Percentiles rank a stretch among this genome's conserved stretches.
phyloP scores from a whole-genome alignment of 108 stramenopile genomes.

The Cyclotella kingstonii region DNA sequence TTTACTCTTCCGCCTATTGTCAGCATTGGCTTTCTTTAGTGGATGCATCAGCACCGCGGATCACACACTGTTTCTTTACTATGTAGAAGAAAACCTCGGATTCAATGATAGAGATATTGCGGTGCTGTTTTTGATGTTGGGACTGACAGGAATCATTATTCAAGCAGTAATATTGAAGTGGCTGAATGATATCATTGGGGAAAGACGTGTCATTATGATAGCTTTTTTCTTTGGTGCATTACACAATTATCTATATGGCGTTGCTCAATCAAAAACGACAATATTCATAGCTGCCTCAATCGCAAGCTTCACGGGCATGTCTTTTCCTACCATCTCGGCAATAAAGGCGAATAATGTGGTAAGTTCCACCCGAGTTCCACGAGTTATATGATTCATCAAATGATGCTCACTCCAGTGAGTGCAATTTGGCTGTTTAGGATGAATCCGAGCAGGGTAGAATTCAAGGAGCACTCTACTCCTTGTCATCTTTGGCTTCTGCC shows the following conservation, averaged over 20 bases:
- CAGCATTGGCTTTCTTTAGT: slow-evolving; percentile 73
- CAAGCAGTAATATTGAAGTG: slow-evolving; percentile 75
- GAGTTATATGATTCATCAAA: too few relatives aligned
- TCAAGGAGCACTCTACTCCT: slow-evolving; percentile 80
- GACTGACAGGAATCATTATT: slow-evolving; percentile 64
- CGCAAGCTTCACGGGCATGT: slow-evolving; percentile 55
- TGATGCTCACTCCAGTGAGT: too few relatives aligned
- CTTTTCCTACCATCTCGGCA: slow-evolving; percentile 83
- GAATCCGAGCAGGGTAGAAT: slow-evolving; percentile 80
- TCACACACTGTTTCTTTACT: slow-evolving; percentile 73
- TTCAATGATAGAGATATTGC: slow-evolving; percentile 68
- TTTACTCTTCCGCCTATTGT: slow-evolving; percentile 65
- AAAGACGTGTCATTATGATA: slow-evolving; percentile 58
- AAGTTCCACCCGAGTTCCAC: slow-evolving; percentile 7
- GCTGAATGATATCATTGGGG: slow-evolving; percentile 68
- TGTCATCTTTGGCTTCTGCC: slow-evolving; percentile 75
- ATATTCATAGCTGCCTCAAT: slow-evolving; percentile 63
- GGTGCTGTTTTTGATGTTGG: slow-evolving; percentile 65
- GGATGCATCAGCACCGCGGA: slow-evolving; percentile 68
- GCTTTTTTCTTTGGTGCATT: slow-evolving; percentile 59
- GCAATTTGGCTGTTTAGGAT: too few relatives aligned
- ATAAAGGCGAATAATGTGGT: slow-evolving; percentile 85
- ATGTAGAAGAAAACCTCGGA: slow-evolving; percentile 70
- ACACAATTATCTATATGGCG: slow-evolving; percentile 59
- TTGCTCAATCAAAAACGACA: slow-evolving; percentile 59